Percentiles rank a stretch among this genome's conserved stretches.
Conservation (phyloP, 345 rosid species). For the Rhodamnia rubescens region DNA sequence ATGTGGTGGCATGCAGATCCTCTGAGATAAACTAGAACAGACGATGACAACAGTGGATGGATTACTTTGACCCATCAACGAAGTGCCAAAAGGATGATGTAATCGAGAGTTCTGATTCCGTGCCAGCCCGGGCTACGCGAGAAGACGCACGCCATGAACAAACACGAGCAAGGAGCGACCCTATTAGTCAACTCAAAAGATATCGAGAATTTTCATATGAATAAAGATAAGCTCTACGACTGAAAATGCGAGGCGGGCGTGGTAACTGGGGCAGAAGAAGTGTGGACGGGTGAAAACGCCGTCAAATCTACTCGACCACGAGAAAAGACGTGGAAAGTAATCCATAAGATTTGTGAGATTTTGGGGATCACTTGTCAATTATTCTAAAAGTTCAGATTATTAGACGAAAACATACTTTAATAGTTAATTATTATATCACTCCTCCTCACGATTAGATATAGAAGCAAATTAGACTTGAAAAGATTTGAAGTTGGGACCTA, state of each 20-base stretch:
- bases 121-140: background rate
- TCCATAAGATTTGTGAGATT: background rate
- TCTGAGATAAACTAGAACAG: background rate
- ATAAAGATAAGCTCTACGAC: background rate
- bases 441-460: no score
- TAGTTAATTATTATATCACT: no score
- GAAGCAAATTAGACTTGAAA: no score
- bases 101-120: background rate
- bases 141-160: background rate
- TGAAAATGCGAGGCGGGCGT: background rate
- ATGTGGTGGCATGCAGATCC: background rate
- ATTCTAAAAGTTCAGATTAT: no score
- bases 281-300: background rate
- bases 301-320: background rate
- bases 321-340: background rate
- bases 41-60: background rate
- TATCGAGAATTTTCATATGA: background rate
- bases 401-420: no score
- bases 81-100: background rate
- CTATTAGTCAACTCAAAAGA: background rate
- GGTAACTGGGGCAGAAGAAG: background rate
- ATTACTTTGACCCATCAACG: background rate
- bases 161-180: background rate
- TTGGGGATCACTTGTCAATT: no score
- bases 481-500: no score